Percentiles rank a stretch among this genome's conserved stretches.
phyloP scores from a whole-genome alignment of 2,329 filamentous ascomycete genomes.

The Paracoccidioides brasiliensis region DNA sequence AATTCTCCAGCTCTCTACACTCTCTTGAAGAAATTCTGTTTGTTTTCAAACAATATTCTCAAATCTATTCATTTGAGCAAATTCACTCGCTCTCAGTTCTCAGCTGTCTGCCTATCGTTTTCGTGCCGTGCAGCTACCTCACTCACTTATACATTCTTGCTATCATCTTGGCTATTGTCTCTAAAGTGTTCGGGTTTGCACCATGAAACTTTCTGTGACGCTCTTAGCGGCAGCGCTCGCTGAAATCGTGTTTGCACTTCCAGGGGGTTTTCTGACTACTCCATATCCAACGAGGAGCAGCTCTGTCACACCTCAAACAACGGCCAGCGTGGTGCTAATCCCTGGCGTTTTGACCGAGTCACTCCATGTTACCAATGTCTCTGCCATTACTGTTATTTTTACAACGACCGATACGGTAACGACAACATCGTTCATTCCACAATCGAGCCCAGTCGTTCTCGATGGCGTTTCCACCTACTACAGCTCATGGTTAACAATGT shows the following conservation, averaged over 20 bases:
- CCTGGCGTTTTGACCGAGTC: background rate
- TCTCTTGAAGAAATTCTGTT: background rate
- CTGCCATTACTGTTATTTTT: too few relatives aligned
- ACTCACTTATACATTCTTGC: background rate
- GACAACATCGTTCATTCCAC: conserved; percentile 22
- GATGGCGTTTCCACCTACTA: conserved; percentile 20
- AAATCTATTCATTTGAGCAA: background rate
- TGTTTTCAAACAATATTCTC: background rate
- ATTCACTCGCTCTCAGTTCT: conserved; percentile 1
- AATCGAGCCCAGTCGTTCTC: conserved; percentile 20
- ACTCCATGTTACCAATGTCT: background rate
- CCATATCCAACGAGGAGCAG: too few relatives aligned
- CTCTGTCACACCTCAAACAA: background rate
- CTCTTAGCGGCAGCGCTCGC: conserved; percentile 2
- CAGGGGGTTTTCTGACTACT: background rate
- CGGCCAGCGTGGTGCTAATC: background rate
- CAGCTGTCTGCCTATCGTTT: background rate
- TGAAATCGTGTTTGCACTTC: background rate
- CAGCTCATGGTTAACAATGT: conserved; percentile 21
- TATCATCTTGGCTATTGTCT: background rate
- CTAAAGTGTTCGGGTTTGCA: background rate
- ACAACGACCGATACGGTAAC: conserved; percentile 20
- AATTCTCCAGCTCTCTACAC: background rate
- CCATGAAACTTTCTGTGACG: background rate
- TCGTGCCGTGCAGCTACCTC: background rate